These are phyloP conservation scores for Pseudoperonospora humuli DNA, from an alignment of 352 stramenopile genomes.

Conservation along the genomic window DNA sequence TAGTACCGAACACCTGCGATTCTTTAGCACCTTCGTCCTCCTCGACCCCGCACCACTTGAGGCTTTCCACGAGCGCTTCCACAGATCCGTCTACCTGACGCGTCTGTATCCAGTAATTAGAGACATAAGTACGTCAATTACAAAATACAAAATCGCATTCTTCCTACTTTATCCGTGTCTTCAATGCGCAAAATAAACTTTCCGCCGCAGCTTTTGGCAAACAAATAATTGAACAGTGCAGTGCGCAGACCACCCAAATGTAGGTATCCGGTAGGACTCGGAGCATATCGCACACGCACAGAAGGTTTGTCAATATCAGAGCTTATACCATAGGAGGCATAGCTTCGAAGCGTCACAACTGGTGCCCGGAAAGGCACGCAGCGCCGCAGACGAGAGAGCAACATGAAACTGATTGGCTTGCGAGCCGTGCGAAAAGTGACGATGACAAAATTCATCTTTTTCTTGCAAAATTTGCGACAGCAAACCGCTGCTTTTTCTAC, in stretches of 20 bases:
- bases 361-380: constrained; percentile 3
- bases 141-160: neutral
- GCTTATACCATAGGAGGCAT: constrained; percentile 6
- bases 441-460: no score
- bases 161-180: constrained; percentile 83
- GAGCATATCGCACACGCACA: constrained; percentile 83
- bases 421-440: constrained; percentile 12
- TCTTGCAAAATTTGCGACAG: no score
- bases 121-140: constrained; percentile 3
- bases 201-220: constrained; percentile 75
- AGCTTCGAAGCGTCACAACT: constrained; percentile 12
- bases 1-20: neutral
- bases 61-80: constrained; percentile 75
- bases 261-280: constrained; percentile 86
- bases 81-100: constrained; percentile 81
- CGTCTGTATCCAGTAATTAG: constrained; percentile 28
- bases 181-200: constrained; percentile 90
- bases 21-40: constrained; percentile 89
- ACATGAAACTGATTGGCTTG: constrained; percentile 8
- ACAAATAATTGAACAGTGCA: constrained; percentile 90
- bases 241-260: constrained; percentile 88
- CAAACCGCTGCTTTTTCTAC: no score
- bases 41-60: constrained; percentile 93
- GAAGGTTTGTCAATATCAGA: constrained; percentile 1
- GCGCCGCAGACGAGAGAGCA: constrained; percentile 19